Conservation (phyloP, 225 moss, liverwort and hornwort genomes). For the Neckera pumila region DNA sequence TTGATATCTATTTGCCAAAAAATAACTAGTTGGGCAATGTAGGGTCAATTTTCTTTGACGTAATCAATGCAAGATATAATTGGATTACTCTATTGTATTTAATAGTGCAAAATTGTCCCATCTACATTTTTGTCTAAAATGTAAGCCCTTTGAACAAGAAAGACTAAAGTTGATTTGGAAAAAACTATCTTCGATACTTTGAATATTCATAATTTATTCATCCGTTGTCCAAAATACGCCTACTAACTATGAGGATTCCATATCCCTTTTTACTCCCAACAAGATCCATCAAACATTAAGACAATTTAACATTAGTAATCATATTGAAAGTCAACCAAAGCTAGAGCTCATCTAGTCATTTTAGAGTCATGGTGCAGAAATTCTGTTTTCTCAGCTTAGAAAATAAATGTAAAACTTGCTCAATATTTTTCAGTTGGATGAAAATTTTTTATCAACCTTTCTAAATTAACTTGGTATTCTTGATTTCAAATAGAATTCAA, state of each 20-base stretch:
- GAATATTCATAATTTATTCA: not conserved
- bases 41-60: not conserved
- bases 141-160: not conserved
- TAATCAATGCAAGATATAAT: accelerated
- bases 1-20: not conserved
- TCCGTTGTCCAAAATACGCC: accelerated
- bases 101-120: not conserved
- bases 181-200: too few relatives aligned
- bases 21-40: too few relatives aligned
- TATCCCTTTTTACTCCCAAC: not conserved
- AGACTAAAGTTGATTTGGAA: accelerated
- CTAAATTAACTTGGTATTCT: accelerated
- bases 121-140: too few relatives aligned
- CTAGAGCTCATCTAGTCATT: not conserved
- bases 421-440: accelerated
- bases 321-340: accelerated
- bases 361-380: accelerated
- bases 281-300: not conserved
- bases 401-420: not conserved
- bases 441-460: not conserved
- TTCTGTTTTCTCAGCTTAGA: not conserved
- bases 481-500: not conserved
- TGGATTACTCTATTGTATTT: not conserved
- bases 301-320: not conserved
- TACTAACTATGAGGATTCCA: too few relatives aligned